Evolutionary conservation across 176 grass and related monocot genomes (phyloP).

Genomic region (Oryza rufipogon): DNA sequence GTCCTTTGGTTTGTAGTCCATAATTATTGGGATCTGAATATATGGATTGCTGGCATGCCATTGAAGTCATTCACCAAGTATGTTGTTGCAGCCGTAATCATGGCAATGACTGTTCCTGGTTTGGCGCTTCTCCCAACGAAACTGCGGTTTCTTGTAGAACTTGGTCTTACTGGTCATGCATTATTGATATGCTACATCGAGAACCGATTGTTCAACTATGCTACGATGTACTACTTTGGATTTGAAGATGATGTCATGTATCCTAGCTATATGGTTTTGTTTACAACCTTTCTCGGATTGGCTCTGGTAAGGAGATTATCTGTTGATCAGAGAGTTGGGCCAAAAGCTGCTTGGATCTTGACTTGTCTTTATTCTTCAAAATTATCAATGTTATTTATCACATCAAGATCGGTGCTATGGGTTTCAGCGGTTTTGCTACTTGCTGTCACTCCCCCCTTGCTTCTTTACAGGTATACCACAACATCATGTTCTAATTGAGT

Average conservation of each 20-base stretch:
- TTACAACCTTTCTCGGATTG: slow-evolving; percentile 82
- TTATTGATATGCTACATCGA: slow-evolving; percentile 90
- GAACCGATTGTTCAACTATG: slow-evolving; percentile 91
- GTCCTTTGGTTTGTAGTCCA: slow-evolving; percentile 98
- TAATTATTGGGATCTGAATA: slow-evolving; percentile 98
- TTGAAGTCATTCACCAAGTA: slow-evolving; percentile 94
- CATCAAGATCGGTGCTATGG: slow-evolving; percentile 91
- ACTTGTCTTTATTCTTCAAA: slow-evolving; percentile 93
- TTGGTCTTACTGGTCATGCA: slow-evolving; percentile 88
- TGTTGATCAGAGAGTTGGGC: slow-evolving; percentile 73
- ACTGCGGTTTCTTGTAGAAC: slow-evolving; percentile 75
- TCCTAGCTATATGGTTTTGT: slow-evolving; percentile 93
- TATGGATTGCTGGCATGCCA: slow-evolving; percentile 97
- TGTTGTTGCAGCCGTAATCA: slow-evolving; percentile 74
- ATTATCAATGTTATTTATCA: slow-evolving; percentile 92
- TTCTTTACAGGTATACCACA: slow-evolving; percentile 88
- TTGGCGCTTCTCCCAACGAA: slow-evolving; percentile 81
- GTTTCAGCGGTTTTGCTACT: slow-evolving; percentile 87
- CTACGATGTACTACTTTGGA: slow-evolving; percentile 92
- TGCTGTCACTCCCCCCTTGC: slow-evolving; percentile 84
- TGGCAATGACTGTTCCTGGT: slow-evolving; percentile 90
- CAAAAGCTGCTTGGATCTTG: slow-evolving; percentile 92
- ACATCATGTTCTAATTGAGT: slow-evolving; percentile 25
- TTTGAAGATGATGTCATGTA: slow-evolving; percentile 92
- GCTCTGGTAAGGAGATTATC: slow-evolving; percentile 84